A percentile compares a stretch with the other conserved stretches of the same genome.
Conservation (phyloP, 2,329 filamentous ascomycete genomes). For the Cladophialophora immunda region DNA sequence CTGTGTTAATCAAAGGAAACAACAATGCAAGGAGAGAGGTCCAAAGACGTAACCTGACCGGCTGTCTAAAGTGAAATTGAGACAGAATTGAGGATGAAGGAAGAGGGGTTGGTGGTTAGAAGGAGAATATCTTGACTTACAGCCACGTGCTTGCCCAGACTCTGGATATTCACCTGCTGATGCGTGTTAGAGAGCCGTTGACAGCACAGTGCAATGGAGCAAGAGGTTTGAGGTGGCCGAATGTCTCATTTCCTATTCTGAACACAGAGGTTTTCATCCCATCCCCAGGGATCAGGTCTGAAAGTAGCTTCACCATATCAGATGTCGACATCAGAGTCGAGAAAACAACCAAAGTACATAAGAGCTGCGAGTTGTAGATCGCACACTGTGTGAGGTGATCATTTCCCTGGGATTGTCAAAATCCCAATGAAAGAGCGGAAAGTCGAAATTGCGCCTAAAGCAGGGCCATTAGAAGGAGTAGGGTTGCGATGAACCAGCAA, state of each 20-base stretch:
- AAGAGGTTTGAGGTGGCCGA: constrained; percentile 53
- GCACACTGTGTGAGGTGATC: constrained; percentile 42
- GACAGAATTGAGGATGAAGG: neutral
- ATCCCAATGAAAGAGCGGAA: constrained; percentile 41
- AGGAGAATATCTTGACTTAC: neutral
- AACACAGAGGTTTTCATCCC: constrained; percentile 43
- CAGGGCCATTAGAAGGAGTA: constrained; percentile 50
- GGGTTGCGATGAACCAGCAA: constrained; percentile 53
- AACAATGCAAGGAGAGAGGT: neutral
- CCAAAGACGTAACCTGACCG: neutral
- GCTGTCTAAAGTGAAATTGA: neutral
- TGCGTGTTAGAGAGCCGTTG: neutral
- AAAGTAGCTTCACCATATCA: constrained; percentile 39
- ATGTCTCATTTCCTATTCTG: constrained; percentile 52
- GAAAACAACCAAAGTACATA: constrained; percentile 42
- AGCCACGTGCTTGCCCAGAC: neutral
- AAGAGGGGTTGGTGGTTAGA: neutral
- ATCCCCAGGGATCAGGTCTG: constrained; percentile 31
- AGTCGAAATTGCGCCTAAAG: constrained; percentile 44
- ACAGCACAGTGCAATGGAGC: neutral
- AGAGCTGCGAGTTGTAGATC: constrained; percentile 44
- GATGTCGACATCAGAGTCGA: constrained; percentile 37
- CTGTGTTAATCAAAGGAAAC: neutral
- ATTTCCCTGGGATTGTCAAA: constrained; percentile 35
- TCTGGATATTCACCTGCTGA: neutral